Base-by-base conservation (phyloP, 2,329 filamentous ascomycete genomes). In the Biscogniauxia marginata region DNA sequence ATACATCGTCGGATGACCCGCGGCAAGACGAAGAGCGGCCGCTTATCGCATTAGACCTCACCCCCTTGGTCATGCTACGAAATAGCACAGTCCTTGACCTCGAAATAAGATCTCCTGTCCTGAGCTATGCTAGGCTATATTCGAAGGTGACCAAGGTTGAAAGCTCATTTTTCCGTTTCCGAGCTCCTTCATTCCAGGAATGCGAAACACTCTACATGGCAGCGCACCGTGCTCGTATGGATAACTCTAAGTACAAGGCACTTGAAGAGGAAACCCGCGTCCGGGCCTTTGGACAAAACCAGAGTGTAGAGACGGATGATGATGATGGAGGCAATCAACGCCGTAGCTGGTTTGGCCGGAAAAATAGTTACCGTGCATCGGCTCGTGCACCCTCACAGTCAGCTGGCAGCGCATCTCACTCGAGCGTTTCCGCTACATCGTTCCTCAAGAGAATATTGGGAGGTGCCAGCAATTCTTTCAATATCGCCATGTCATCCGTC, bases 51-150 rank as follows among this genome's bases (percentile, higher is more conserved):
- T 83, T 97, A 30, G 91, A 96, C 68, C 84, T 99, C 45, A 98
- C 93, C 0, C 95, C 95, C 0, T 79, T 96, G 39, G 93, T 98
- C 7, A 89, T 93, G 63, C 86, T 98, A 59, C 86, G 93, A 60
- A 89, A 93, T 67, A 95, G 93, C 66, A 99, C 92, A 20, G 90
- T 90, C 3, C 84, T 99, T 25, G 95, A 99, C 71, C 90, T 99
- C 53, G 95, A 96, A 63, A 91, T 99, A 62, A 89, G 92, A 50
- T 97, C 93, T 6, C 91, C 91, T 1, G 89, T 93, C 22, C 89
- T 89, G 6, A 71, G 80, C 30, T 84, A 72, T 57, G 69, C 70
- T 18, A 63, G 67, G 46, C 73, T 80, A 20, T 80, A 89, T 60
- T 92, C 89, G 4, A 84, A 85, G 65, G 82, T 96, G 55, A 83